Evolutionary conservation across 805 yeast species (phyloP), one percentile per base, ranked within the genome.

Genomic region (Metschnikowia baotianmanensis): DNA sequence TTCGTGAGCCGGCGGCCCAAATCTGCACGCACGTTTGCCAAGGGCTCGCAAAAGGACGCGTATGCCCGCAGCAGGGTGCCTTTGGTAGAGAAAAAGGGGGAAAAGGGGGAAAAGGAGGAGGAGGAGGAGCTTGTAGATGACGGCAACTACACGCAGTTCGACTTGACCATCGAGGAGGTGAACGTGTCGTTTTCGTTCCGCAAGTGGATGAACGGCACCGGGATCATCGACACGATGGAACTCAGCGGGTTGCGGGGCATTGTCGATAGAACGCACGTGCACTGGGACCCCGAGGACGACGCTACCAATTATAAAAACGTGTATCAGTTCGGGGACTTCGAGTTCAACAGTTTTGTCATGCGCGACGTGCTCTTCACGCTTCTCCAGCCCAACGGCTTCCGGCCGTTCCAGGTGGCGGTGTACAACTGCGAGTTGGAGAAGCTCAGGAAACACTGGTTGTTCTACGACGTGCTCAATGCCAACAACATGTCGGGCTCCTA

Each of bases 121-220:
- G 36, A 25, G 31, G 60, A 53, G 18, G 73, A 65, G 20, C 65
- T 65, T 16, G 40, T 32, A 15, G 96, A 85, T 52, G 96, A 89
- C 58, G 98, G 97, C 1, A 93, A 93, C 62, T 93, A 90, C 62
- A 91, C 99, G 0, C 99, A 93, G 59, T 93, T 83, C 59, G 99
- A 93, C 61, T 61, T 93, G 28, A 86, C 95, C 0, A 84, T 93
- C 12, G 96, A 91, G 44, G 85, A 84, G 50, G 82, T 90, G 10
- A 82, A 83, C 38, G 77, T 93, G 0, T 81, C 95, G 1, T 65
- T 93, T 13, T 85, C 95, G 10, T 78, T 93, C 50, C 71, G 77
- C 38, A 87, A 88, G 55, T 93, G 97, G 95, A 67, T 93, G 38
- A 83, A 86, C 52, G 98, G 98, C 0, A 75, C 75, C 38, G 99